Conservation (phyloP, 306 rosid species). For the Cercis canadensis region DNA sequence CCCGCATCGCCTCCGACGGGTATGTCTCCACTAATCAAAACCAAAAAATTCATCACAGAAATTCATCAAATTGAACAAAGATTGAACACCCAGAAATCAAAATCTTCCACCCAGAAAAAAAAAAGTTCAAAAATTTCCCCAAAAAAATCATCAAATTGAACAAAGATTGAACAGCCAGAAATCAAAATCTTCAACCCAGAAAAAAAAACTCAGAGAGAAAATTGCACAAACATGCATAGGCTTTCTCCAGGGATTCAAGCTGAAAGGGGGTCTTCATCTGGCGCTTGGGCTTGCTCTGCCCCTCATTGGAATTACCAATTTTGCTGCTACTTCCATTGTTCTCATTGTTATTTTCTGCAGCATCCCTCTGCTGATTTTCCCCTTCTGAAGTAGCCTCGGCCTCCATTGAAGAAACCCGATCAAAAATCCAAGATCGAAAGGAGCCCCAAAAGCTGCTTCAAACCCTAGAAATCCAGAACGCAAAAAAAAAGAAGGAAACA, state of each 20-base stretch:
- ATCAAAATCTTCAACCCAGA: background rate
- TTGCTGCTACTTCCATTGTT: slow-evolving; percentile 52
- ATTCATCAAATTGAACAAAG: slow-evolving; percentile 16
- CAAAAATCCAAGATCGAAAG: slow-evolving; percentile 52
- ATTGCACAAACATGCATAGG: slow-evolving; percentile 71
- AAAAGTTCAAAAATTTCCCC: background rate
- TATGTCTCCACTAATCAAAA: slow-evolving; percentile 83
- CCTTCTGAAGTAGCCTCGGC: slow-evolving; percentile 64
- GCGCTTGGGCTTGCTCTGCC: slow-evolving; percentile 92
- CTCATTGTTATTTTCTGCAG: slow-evolving; percentile 43
- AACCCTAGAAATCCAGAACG: slow-evolving; percentile 68
- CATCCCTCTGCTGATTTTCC: slow-evolving; percentile 51
- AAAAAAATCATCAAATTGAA: too few relatives aligned
- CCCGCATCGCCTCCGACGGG: slow-evolving; percentile 83
- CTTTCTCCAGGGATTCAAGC: slow-evolving; percentile 92
- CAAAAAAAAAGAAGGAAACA: slow-evolving; percentile 30
- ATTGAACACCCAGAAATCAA: slow-evolving; percentile 2
- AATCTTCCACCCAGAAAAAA: background rate
- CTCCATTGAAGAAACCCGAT: slow-evolving; percentile 67
- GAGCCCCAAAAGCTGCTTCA: slow-evolving; percentile 14
- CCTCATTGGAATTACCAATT: slow-evolving; percentile 82
- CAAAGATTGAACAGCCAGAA: too few relatives aligned
- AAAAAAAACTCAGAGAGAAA: slow-evolving; percentile 23
- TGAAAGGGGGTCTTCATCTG: slow-evolving; percentile 99
- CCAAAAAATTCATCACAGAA: slow-evolving; percentile 11